phyloP scores from a whole-genome alignment of 2,329 filamentous ascomycete genomes.

The Penicillium sp. region DNA sequence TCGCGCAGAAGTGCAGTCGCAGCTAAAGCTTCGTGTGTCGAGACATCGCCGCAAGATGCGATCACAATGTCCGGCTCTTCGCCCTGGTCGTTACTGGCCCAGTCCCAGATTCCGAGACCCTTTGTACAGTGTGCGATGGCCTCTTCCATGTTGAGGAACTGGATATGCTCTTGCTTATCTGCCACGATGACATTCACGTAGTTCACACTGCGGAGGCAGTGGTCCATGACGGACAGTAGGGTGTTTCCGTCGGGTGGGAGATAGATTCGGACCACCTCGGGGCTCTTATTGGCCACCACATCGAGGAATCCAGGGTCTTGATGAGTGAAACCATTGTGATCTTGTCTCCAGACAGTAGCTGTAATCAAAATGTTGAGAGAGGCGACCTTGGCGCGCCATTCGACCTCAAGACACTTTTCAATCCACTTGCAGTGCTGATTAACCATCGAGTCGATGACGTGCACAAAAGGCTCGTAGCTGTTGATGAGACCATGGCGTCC shows the following conservation, averaged over 20 bases:
- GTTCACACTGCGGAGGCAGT: constrained; percentile 71
- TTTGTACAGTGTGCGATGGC: constrained; percentile 76
- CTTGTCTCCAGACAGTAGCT: constrained; percentile 77
- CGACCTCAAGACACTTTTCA: constrained; percentile 76
- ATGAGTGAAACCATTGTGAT: constrained; percentile 82
- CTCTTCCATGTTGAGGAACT: constrained; percentile 72
- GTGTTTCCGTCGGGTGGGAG: constrained; percentile 79
- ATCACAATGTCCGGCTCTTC: constrained; percentile 72
- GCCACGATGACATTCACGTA: constrained; percentile 81
- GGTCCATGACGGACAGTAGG: constrained; percentile 72
- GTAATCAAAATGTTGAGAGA: constrained; percentile 80
- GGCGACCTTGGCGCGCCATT: constrained; percentile 71
- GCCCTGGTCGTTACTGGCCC: constrained; percentile 70
- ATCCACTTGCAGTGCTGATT: constrained; percentile 87
- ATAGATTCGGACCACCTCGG: constrained; percentile 78
- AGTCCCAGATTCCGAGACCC: constrained; percentile 75
- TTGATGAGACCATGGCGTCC: constrained; percentile 76
- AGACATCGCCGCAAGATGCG: constrained; percentile 73
- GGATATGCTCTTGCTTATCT: constrained; percentile 77
- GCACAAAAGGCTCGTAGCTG: constrained; percentile 80
- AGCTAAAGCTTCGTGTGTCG: constrained; percentile 72
- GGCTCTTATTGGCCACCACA: constrained; percentile 76
- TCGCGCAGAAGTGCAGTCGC: constrained; percentile 73
- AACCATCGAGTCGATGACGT: constrained; percentile 82
- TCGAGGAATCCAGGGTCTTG: constrained; percentile 80